Percentiles rank a stretch among this genome's conserved stretches.
Evolutionary conservation across 257 asterid species (phyloP).

Genomic region (Solanum dulcamara): DNA sequence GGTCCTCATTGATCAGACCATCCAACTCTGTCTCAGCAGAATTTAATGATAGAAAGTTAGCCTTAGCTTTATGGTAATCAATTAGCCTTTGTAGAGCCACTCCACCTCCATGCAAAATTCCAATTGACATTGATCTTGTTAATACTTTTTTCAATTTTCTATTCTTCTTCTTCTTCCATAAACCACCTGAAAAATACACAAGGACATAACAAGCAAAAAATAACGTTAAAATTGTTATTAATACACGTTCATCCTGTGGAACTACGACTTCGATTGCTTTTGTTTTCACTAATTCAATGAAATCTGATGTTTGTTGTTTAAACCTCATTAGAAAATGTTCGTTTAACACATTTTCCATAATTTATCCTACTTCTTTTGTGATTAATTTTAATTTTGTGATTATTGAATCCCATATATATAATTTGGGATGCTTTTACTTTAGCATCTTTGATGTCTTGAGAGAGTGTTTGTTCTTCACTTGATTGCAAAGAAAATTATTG

Average conservation of each 20-base stretch:
- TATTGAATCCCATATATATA: background rate
- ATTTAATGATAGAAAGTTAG: background rate
- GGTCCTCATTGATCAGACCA: background rate
- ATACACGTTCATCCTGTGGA: background rate
- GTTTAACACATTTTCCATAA: background rate
- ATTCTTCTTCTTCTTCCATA: background rate
- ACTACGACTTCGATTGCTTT: background rate
- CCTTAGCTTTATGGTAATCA: background rate
- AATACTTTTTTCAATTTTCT: background rate
- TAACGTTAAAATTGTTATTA: background rate
- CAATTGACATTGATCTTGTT: background rate
- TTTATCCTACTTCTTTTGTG: background rate
- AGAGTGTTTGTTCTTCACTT: background rate
- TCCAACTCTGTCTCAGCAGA: background rate
- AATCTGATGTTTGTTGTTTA: background rate
- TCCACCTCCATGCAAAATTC: background rate
- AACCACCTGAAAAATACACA: background rate
- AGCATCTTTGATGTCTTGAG: background rate
- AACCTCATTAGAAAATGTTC: background rate
- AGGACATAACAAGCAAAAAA: background rate
- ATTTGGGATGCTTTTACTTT: background rate
- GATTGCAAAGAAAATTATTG: background rate
- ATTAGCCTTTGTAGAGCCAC: background rate
- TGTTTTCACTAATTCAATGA: background rate
- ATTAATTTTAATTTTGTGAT: background rate